These are phyloP conservation scores for Nakaseomyces sp. DNA, from an alignment of 1,139 yeast genomes.

Conservation along the genomic window DNA sequence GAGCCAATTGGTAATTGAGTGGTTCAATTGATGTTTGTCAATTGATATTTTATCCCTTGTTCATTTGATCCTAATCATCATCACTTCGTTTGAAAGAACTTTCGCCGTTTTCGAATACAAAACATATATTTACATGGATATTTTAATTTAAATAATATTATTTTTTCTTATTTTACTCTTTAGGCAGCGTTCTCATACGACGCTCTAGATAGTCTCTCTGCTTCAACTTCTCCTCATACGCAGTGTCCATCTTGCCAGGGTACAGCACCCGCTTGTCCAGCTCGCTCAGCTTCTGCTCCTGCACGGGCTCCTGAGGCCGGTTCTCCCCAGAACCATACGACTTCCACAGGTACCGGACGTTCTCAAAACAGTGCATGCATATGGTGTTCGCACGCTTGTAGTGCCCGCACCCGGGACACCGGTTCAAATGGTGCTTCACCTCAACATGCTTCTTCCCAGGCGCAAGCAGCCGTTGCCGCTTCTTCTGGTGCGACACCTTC, in stretches of 20 bases:
- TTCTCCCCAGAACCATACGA: constrained; percentile 21
- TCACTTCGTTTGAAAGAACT: no score
- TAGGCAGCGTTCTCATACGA: constrained; percentile 47
- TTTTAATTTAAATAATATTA: neutral
- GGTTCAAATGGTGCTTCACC: constrained; percentile 63
- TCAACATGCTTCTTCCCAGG: constrained; percentile 78
- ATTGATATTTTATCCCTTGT: no score
- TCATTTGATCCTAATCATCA: neutral
- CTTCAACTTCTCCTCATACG: constrained; percentile 40
- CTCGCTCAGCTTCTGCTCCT: constrained; percentile 47
- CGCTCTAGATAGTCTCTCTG: constrained; percentile 57
- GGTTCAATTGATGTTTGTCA: no score
- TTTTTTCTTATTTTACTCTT: no score
- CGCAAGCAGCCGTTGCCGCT: constrained; percentile 71
- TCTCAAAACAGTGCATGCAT: constrained; percentile 87
- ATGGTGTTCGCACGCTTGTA: constrained; percentile 81
- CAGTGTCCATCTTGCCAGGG: constrained; percentile 63
- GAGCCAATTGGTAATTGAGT: no score
- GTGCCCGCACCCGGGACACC: constrained; percentile 95
- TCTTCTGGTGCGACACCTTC: constrained; percentile 78
- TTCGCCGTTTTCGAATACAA: neutral
- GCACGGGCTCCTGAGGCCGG: constrained; percentile 26
- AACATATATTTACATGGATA: constrained; percentile 6
- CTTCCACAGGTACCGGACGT: constrained; percentile 68
- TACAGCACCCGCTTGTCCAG: constrained; percentile 59